Percentiles rank a stretch among this genome's conserved stretches.
These are phyloP conservation scores for Lepidium didymum DNA, from an alignment of 345 rosid species.

Conservation along the genomic window DNA sequence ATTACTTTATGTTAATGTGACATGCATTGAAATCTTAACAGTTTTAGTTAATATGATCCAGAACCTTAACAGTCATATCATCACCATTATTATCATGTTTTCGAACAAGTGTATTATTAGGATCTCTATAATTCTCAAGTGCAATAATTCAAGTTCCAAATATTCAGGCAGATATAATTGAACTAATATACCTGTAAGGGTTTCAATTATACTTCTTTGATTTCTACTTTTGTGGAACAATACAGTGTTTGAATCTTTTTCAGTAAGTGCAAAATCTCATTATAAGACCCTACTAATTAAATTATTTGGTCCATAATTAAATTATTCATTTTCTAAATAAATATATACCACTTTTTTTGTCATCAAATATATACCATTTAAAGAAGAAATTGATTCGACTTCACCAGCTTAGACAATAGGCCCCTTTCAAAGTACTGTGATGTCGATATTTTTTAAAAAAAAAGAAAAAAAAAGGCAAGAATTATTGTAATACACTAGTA, in stretches of 20 bases:
- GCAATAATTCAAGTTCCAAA: not conserved
- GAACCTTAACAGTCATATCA: not conserved
- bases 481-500: not conserved
- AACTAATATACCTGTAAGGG: not conserved
- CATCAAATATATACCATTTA: not conserved
- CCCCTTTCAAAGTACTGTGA: too few relatives aligned
- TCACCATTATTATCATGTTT: not conserved
- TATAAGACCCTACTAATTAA: conserved; percentile 1
- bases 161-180: conserved; percentile 2
- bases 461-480: not conserved
- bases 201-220: not conserved
- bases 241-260: conserved; percentile 12
- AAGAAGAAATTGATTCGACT: not conserved
- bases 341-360: too few relatives aligned
- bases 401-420: too few relatives aligned
- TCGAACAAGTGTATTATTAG: not conserved
- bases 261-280: conserved; percentile 14
- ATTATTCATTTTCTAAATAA: not conserved
- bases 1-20: not conserved
- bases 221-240: conserved; percentile 22
- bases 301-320: not conserved
- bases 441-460: not conserved
- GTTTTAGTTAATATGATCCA: not conserved
- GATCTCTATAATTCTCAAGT: not conserved
- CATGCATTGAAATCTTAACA: not conserved